These are phyloP conservation scores for Lithocarpus polystachyus DNA, from an alignment of 306 rosid genomes.

Conservation along the genomic window DNA sequence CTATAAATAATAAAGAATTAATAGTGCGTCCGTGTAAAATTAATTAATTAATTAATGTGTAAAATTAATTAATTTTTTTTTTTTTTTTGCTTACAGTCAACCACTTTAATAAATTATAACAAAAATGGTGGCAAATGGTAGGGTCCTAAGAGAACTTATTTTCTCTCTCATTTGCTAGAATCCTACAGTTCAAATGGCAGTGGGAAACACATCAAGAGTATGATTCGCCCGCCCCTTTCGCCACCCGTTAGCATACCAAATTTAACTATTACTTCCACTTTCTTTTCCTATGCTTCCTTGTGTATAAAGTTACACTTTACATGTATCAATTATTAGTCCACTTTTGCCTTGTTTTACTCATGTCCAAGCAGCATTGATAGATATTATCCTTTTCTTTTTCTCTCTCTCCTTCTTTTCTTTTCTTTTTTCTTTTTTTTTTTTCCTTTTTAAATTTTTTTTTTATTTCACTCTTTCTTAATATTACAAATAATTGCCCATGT, in stretches of 20 bases:
- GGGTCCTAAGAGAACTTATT: too few species aligned
- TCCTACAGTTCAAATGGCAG: constrained; percentile 45
- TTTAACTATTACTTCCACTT: constrained; percentile 43
- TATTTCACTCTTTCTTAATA: not conserved
- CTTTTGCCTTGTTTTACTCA: constrained; percentile 25
- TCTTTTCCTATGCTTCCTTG: constrained; percentile 34
- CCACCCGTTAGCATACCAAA: constrained; percentile 48
- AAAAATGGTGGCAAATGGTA: too few species aligned
- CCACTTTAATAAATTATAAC: too few species aligned
- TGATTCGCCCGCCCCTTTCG: constrained; percentile 43
- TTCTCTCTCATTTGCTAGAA: not conserved
- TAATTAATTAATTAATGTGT: too few species aligned
- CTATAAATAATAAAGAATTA: rapidly evolving
- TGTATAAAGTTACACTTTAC: constrained; percentile 27
- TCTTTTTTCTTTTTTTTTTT: not conserved
- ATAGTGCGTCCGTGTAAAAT: too few species aligned
- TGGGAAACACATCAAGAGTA: constrained; percentile 65
- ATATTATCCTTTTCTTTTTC: not conserved
- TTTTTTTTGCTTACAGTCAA: too few species aligned
- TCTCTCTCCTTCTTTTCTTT: not conserved
- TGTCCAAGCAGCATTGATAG: not conserved
- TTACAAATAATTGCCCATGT: not conserved
- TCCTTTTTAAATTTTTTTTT: not conserved
- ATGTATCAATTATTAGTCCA: constrained; percentile 45
- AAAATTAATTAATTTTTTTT: too few species aligned